These are phyloP conservation scores for Schwanniomyces yamadae DNA, from an alignment of 805 yeast genomes.

Conservation along the genomic window DNA sequence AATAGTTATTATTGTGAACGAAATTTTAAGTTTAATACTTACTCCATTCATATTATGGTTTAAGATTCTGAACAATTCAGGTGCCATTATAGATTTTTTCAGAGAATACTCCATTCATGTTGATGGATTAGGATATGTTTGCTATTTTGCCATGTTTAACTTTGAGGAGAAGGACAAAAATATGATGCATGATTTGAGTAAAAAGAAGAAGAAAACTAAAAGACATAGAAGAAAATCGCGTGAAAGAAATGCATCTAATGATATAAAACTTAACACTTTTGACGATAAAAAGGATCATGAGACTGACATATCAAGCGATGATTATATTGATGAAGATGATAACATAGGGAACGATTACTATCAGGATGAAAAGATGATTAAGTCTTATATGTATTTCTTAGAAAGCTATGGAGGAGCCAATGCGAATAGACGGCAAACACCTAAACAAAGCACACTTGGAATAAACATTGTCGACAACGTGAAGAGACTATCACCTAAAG, in stretches of 20 bases:
- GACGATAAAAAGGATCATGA: conserved; percentile 10
- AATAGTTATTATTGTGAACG: conserved; percentile 67
- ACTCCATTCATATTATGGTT: conserved; percentile 92
- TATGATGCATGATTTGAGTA: conserved; percentile 37
- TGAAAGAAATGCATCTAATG: conserved; percentile 10
- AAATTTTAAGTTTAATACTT: conserved; percentile 74
- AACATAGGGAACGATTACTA: conserved; percentile 31
- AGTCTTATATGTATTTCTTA: conserved; percentile 81
- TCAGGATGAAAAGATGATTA: conserved; percentile 86
- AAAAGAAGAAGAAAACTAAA: conserved; percentile 12
- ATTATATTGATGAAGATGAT: conserved; percentile 14
- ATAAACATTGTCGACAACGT: background rate
- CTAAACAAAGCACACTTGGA: conserved; percentile 1
- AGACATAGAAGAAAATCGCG: conserved; percentile 6
- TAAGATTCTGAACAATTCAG: conserved; percentile 70
- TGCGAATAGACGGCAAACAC: conserved; percentile 4
- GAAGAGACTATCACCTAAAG: background rate
- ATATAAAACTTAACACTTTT: conserved; percentile 17
- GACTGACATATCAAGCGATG: conserved; percentile 5
- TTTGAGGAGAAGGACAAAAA: conserved; percentile 58
- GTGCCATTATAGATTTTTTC: conserved; percentile 82
- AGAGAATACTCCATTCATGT: conserved; percentile 87
- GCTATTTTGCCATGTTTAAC: conserved; percentile 91
- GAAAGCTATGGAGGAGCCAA: conserved; percentile 63
- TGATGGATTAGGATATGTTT: conserved; percentile 93